Evolutionary conservation across 2,329 filamentous ascomycete species (phyloP).

Genomic region (Pseudogymnoascus sp.): DNA sequence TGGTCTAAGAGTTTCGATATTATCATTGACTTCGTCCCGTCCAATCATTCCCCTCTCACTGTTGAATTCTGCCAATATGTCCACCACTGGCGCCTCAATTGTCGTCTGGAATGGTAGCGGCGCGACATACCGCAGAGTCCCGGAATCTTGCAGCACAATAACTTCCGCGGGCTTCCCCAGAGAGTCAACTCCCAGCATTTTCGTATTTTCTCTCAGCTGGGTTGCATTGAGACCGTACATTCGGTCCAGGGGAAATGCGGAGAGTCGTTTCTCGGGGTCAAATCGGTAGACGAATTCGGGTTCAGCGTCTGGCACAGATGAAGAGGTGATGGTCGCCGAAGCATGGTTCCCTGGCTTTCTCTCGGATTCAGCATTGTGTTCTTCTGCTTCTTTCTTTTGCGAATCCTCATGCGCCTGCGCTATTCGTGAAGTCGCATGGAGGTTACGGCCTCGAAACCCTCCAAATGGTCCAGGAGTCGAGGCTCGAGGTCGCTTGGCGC

Average conservation of each 20-base stretch:
- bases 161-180: slow-evolving; percentile 24
- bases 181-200: slow-evolving; percentile 17
- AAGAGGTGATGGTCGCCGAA: neutral
- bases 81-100: slow-evolving; percentile 18
- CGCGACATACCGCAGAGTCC: slow-evolving; percentile 10
- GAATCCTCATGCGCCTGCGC: slow-evolving; percentile 1
- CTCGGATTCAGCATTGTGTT: neutral
- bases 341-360: neutral
- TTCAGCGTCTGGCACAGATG: neutral
- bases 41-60: slow-evolving; percentile 24
- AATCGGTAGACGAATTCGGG: neutral
- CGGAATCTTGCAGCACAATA: slow-evolving; percentile 26
- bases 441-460: neutral
- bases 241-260: slow-evolving; percentile 6
- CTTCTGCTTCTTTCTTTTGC: neutral
- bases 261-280: neutral
- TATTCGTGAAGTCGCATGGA: neutral
- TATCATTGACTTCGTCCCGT: slow-evolving; percentile 22
- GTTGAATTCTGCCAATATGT: slow-evolving; percentile 25
- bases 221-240: slow-evolving; percentile 19
- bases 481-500: neutral
- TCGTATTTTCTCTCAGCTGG: slow-evolving; percentile 18
- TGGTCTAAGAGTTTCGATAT: slow-evolving; percentile 26
- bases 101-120: neutral
- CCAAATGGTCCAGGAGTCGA: neutral